Evolutionary conservation across 1,139 yeast genomes (phyloP), one percentile per base, ranked within the genome.

Genomic region (Kodamaea derodonti): DNA sequence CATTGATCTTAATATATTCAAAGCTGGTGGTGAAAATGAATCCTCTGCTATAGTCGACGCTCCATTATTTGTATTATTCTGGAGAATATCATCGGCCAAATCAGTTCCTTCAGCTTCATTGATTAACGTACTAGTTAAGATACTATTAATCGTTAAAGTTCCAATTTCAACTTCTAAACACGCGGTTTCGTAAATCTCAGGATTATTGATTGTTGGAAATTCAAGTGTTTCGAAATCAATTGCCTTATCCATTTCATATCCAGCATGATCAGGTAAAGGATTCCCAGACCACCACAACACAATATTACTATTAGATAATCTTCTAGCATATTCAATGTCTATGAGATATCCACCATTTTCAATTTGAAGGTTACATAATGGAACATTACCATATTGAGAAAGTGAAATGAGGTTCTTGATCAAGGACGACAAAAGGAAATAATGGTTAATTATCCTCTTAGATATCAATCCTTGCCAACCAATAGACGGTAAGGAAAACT

Each of bases 241-340:
- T 27, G 58, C 40, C 45, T 55, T 52, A 48, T 86, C 95, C 48
- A 72, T 75, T 54, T 88, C 94, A 34, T 69, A 58, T 0, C 97
- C 97, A 26, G 96, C 97, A 52, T 78, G 83, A 52, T 87, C 97
- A 0, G 97, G 95, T 30, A 74, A 60, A 1, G 95, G 86, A 24
- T 71, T 72, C 3, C 80, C 75, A 1, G 95, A 85, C 97, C 98
- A 90, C 98, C 98, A 94, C 31, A 92, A 61, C 3, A 90, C 83
- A 34, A 86, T 75, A 43, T 80, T 78, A 34, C 77, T 75, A 26
- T 75, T 70, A 22, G 69, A 67, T 36, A 92, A 69, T 37, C 81
- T 72, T 51, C 98, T 71, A 0, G 97, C 95, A 58, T 86, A 92
- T 39, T 80, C 80, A 28, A 92, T 72, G 60, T 92, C 99, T 43